Evolutionary conservation across 306 rosid species (phyloP).

Genomic region (Ziziphus jujuba): DNA sequence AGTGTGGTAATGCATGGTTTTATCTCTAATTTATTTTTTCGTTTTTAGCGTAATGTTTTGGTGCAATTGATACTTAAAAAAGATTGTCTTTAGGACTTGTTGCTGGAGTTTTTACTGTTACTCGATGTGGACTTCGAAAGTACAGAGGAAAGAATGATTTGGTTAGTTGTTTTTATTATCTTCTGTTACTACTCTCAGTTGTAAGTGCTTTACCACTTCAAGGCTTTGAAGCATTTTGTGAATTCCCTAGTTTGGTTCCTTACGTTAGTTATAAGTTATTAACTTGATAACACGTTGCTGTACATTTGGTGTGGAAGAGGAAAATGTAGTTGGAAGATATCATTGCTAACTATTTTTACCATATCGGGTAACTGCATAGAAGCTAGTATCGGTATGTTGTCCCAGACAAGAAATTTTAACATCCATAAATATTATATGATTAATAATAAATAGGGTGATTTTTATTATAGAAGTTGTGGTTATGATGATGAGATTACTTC

Average conservation of each 20-base stretch:
- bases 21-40: background rate
- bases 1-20: conserved; percentile 56
- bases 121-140: conserved; percentile 68
- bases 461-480: background rate
- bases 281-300: too few species aligned
- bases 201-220: background rate
- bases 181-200: background rate
- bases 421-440: background rate
- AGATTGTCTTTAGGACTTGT: conserved; percentile 55
- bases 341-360: too few species aligned
- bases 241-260: background rate
- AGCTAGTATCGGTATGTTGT: too few species aligned
- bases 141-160: conserved; percentile 67
- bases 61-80: conserved; percentile 16
- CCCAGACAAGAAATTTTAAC: too few species aligned
- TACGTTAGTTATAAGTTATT: background rate
- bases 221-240: background rate
- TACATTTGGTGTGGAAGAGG: too few species aligned
- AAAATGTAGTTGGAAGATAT: too few species aligned
- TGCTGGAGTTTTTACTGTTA: conserved; percentile 52
- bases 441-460: background rate
- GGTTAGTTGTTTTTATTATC: conserved; percentile 48
- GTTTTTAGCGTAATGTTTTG: conserved; percentile 9
- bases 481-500: background rate
- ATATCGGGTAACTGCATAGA: too few species aligned